Percentiles rank a stretch among this genome's conserved stretches.
These are phyloP conservation scores for Cornus florida DNA, from an alignment of 148 eudicot genomes.

Conservation along the genomic window DNA sequence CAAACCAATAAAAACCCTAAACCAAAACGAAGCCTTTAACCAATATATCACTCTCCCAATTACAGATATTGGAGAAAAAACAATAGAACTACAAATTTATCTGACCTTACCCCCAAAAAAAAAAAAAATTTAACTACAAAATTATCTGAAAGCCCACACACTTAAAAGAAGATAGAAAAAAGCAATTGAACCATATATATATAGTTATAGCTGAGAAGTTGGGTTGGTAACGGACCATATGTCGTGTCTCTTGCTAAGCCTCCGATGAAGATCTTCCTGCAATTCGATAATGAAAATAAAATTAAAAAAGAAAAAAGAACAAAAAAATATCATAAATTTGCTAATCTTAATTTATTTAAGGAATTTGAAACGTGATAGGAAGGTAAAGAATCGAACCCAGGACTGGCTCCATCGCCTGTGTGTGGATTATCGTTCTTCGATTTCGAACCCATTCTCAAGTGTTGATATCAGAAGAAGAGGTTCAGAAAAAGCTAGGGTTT, in stretches of 20 bases:
- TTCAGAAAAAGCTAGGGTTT: too few species aligned
- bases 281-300: background rate
- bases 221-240: constrained; percentile 18
- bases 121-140: too few species aligned
- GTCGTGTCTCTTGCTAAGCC: constrained; percentile 65
- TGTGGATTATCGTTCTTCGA: constrained; percentile 30
- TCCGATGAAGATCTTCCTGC: constrained; percentile 76
- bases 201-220: background rate
- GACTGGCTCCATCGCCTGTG: constrained; percentile 47
- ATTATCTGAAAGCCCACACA: too few species aligned
- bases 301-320: background rate
- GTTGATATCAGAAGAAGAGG: too few species aligned
- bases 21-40: too few species aligned
- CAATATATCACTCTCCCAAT: too few species aligned
- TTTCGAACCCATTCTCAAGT: constrained; percentile 29
- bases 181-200: background rate
- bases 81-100: too few species aligned
- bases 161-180: background rate
- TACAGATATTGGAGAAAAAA: too few species aligned
- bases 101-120: too few species aligned
- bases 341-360: background rate
- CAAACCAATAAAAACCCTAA: too few species aligned
- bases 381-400: constrained; percentile 32
- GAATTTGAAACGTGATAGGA: background rate
- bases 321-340: background rate